Evolutionary conservation across 306 rosid genomes (phyloP), one percentile per base, ranked within the genome.

Genomic region (Sechiopsis laciniata): DNA sequence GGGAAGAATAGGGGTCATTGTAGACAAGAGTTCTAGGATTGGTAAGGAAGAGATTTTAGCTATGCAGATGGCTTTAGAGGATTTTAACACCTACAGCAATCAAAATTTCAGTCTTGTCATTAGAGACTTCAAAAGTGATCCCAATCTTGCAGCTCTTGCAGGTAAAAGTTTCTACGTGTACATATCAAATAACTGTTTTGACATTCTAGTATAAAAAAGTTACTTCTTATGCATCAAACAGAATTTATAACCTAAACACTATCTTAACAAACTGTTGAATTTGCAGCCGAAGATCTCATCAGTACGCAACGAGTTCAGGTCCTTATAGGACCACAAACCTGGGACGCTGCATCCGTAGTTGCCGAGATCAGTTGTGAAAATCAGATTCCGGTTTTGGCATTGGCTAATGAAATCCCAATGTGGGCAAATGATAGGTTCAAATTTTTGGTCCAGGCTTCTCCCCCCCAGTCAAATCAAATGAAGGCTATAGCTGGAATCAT

Each of bases 41-140:
- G 86, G 91, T 10, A 81, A 83, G 56, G 88, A 87, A 78, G 78
- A 81, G 73, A 72, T 22, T 45, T 78, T 87, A 66, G 89, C 89
- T 11, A 83, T 85, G 70, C 68, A 76, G n/a, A 74, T 85, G 79
- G 89, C 87, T n/a, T 2, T 80, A 26, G 71, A 85, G 58, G 83
- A 85, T 52, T 72, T 79, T 67, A 29, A 19, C 70, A 24, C 64
- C 11, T 62, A 16, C 6, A 55, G 24, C 65, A 80, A 80, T 71
- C 86, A 48, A 50, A 81, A 26, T 0, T 71, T 78, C 60, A 68
- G 8, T 77, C 59, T 83, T 4, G 75, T 60, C 8, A 19, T 83
- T 19, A 77, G 10, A 64, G 66, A 77, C 78, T 81, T 82, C 70
- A 65, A 29, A 26, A 59, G 75, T n/a, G 55, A 82, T 55, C 88